Evolutionary conservation across 2,329 filamentous ascomycete genomes (phyloP), one percentile per base, ranked within the genome.

Genomic region (Tolypocladium cylindrosporum): DNA sequence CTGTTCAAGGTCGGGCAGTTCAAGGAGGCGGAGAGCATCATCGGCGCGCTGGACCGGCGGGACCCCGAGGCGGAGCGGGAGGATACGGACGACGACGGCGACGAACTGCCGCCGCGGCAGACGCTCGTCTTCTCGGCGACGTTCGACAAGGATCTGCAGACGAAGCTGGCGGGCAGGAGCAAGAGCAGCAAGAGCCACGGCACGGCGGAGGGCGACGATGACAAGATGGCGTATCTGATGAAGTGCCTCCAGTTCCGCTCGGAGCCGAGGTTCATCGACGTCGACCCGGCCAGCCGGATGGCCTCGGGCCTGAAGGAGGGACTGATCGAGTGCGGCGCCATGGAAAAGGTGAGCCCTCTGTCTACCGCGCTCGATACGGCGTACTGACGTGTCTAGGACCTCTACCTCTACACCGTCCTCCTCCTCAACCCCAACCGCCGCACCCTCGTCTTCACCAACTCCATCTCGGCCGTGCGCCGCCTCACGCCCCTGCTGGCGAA

Each of bases 61-160:
- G 85, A 90, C 52, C 87, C 90, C 2, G 79, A 82, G 21, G 78
- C 81, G 27, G 77, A 79, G 8, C 71, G 75, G 1, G 74, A 78
- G 7, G 78, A 78, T 1, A 74, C 75, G 3, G 76, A 80, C 4
- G 77, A 81, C 19, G 74, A 81, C 21, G 77, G 77, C 0, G 72
- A 76, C 0, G 66, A 72, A 8, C 63, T 71, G 13, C 69, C 77
- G 48, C 68, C 81, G 19, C 79, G 93, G 45, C 94, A 99, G 69
- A 97, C 92, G 0, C 81, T 99, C 0, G 91, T 99, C 24, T 99
- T 99, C 72, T 97, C 94, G 0, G 94, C 94, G 0, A 99, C 94
- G 0, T 96, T 99, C 71, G 89, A 96, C 69, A 93, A 92, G 67
- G 87, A 87, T 0, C 75, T 99, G 37, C 93, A 97, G 69, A 90